These are phyloP conservation scores for Apiotrichum porosum DNA, from an alignment of 1,284 basidiomycete species.

Conservation along the genomic window DNA sequence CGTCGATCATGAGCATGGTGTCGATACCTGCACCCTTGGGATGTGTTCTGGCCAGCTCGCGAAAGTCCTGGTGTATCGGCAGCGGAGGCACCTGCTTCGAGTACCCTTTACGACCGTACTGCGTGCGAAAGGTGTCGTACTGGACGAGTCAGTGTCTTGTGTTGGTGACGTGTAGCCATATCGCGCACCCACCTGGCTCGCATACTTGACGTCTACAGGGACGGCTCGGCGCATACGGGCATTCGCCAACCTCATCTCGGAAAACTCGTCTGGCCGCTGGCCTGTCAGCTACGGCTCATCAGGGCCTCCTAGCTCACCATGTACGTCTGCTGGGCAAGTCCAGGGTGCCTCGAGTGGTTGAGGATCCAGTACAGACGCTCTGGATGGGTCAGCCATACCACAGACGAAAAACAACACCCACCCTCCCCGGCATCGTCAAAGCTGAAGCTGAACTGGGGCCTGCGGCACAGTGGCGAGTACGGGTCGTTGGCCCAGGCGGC, in stretches of 20 bases:
- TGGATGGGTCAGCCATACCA: too few species aligned
- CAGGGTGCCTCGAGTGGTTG: conserved; percentile 1
- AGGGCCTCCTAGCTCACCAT: too few species aligned
- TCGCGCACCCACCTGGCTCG: too few species aligned
- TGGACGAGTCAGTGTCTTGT: too few species aligned
- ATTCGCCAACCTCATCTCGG: conserved; percentile 1
- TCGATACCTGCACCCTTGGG: not conserved
- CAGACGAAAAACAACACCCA: too few species aligned
- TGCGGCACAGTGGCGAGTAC: not conserved
- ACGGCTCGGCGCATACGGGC: not conserved
- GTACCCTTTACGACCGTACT: not conserved
- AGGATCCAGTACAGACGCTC: conserved; percentile 6
- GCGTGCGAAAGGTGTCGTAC: not conserved
- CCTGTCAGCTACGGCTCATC: too few species aligned
- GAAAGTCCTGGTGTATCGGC: not conserved
- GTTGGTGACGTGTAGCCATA: too few species aligned
- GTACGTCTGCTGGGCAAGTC: not conserved
- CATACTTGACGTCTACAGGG: not conserved
- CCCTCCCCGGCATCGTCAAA: too few species aligned
- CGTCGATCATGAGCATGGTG: not conserved
- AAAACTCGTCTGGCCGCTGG: not conserved
- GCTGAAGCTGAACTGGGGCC: too few species aligned
- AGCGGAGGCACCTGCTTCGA: conserved; percentile 1
- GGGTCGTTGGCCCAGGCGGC: not conserved
- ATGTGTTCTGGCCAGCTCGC: not conserved